phyloP scores from a whole-genome alignment of 129 eudicot genomes.

The Cynara cardunculus region DNA sequence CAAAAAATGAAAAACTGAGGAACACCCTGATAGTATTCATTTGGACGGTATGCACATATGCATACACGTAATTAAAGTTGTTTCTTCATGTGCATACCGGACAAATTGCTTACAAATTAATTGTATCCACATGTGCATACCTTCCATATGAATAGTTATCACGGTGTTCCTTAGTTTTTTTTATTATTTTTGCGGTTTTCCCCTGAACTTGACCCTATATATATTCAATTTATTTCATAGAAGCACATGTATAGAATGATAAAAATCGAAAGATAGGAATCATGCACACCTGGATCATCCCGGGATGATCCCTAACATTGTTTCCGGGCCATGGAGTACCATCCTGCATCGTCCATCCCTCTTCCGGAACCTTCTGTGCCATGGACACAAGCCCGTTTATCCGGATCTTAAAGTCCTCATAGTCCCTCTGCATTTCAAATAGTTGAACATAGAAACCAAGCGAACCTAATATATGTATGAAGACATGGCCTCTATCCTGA shows the following conservation, averaged over 20 bases:
- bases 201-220: background rate
- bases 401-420: constrained; percentile 69
- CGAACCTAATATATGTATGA: background rate
- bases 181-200: no score
- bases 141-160: no score
- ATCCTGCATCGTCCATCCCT: constrained; percentile 85
- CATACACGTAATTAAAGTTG: no score
- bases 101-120: no score
- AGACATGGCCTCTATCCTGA: background rate
- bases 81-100: no score
- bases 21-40: no score
- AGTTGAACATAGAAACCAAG: background rate
- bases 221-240: background rate
- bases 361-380: constrained; percentile 76
- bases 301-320: constrained; percentile 80
- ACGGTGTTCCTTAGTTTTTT: no score
- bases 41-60: no score
- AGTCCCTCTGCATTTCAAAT: constrained; percentile 48
- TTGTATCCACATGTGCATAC: no score
- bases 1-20: no score
- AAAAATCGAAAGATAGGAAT: background rate
- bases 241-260: background rate
- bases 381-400: constrained; percentile 63
- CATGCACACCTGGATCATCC: constrained; percentile 62
- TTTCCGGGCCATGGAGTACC: constrained; percentile 91